Evolutionary conservation across 345 rosid genomes (phyloP), one percentile per base, ranked within the genome.

Genomic region (Cardamine chenopodiifolia): DNA sequence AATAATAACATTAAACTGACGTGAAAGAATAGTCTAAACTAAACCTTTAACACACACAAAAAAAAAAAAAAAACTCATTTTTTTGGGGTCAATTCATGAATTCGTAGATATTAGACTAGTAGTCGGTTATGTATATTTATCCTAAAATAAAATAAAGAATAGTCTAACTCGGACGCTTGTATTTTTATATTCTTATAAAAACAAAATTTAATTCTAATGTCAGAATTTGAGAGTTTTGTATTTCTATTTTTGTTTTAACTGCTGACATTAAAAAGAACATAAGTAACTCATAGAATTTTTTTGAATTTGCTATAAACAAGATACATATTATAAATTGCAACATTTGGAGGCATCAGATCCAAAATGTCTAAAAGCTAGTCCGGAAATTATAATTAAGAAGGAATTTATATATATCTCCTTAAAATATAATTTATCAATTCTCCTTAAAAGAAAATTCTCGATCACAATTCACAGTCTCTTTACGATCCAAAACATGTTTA

Each of bases 401-500:
- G 15, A 13, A 52, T 1, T 12, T 20, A 2, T 20, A 20, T 19
- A 18, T 8, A 1, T 3, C 4, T 19, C 22, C 7, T 49, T 22
- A 42, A 42, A 42, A 42, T 42, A 14, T 42, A 44, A 5, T 45
- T 45, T 2, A 25, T 52, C 5, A 1, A 22, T 2, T 52, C 3
- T 20, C 1, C 29, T 0, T 20, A 17, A 20, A 20, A 19, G 19
- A 49, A 9, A 49, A 8, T 3, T 9, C 44, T 37, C 4, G 14
- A 20, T n/a, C n/a, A n/a, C n/a, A n/a, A n/a, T n/a, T 56, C 23
- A 53, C 18, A 28, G 62, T 17, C 39, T 29, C 22, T n/a, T 19
- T 54, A 37, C 5, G 54, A 63, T 72, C 77, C 20, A 73, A 63
- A 65, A 55, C 60, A 73, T 17, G 66, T 74, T 65, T 32, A 65